Conservation (phyloP, 306 rosid genomes). For the Cucumis cinereus region DNA sequence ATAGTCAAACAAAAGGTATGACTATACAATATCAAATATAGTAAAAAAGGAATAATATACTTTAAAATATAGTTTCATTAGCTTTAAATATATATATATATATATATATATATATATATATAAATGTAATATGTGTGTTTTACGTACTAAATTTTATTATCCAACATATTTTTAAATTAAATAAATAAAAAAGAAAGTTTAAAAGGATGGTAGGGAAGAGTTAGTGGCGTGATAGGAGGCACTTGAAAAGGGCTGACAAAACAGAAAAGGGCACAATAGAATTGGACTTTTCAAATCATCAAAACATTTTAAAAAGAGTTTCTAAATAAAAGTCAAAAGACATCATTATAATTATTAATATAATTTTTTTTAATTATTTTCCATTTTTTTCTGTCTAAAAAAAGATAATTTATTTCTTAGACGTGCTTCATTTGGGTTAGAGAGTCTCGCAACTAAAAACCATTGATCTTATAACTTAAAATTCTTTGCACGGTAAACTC, state of each 20-base stretch:
- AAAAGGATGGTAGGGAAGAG: not conserved
- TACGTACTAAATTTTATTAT: not conserved
- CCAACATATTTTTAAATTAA: not conserved
- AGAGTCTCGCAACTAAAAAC: too few species aligned
- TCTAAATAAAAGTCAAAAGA: not conserved
- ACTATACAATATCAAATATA: too few species aligned
- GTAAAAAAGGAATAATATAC: not conserved
- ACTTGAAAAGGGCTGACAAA: not conserved
- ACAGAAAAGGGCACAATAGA: not conserved
- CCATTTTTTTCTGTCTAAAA: not conserved
- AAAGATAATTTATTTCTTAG: too few species aligned
- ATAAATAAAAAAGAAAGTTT: not conserved
- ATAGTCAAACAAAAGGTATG: too few species aligned
- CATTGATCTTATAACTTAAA: too few species aligned
- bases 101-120: too few species aligned
- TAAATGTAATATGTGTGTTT: too few species aligned
- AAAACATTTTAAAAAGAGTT: not conserved
- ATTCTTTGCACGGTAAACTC: too few species aligned
- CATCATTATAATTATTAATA: not conserved
- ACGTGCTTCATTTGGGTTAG: not conserved
- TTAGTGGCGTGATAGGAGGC: conserved; percentile 15
- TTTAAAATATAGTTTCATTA: not conserved
- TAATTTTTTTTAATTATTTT: not conserved
- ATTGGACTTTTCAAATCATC: not conserved
- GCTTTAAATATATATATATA: too few species aligned